phyloP scores from a whole-genome alignment of 2,329 filamentous ascomycete species.

The Ilyonectria mors-panacis region DNA sequence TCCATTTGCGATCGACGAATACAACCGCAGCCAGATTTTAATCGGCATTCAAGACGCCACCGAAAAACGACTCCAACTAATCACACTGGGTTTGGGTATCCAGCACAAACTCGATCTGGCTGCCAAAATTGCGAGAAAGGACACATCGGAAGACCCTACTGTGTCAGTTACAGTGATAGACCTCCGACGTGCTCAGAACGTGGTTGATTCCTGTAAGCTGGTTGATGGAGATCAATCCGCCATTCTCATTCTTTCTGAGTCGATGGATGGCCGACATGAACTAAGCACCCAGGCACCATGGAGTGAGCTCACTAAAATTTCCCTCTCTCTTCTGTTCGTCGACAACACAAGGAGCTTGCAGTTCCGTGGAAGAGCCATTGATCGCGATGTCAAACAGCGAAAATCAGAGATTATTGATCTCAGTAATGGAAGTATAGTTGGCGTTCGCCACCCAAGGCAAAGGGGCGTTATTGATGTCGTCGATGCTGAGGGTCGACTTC shows the following conservation, averaged over 20 bases:
- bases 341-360: conserved; percentile 74
- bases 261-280: conserved; percentile 74
- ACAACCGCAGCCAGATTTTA: conserved; percentile 69
- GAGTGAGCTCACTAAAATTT: conserved; percentile 78
- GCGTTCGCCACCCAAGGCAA: conserved; percentile 71
- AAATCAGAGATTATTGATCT: conserved; percentile 63
- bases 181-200: conserved; percentile 73
- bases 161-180: conserved; percentile 59
- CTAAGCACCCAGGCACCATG: conserved; percentile 83
- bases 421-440: conserved; percentile 63
- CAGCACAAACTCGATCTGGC: conserved; percentile 51
- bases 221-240: conserved; percentile 77
- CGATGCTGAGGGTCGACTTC: conserved; percentile 72
- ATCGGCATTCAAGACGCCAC: conserved; percentile 80
- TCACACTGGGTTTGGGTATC: conserved; percentile 73
- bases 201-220: conserved; percentile 81
- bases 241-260: conserved; percentile 79
- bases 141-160: conserved; percentile 34
- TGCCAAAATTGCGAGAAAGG: conserved; percentile 41
- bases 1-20: conserved; percentile 67
- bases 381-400: conserved; percentile 65
- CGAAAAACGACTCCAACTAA: conserved; percentile 77
- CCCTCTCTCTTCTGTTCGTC: conserved; percentile 72
- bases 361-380: conserved; percentile 65
- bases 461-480: conserved; percentile 76